phyloP scores from a whole-genome alignment of 139 green algal genomes.

The Axilococcus clingmanii region DNA sequence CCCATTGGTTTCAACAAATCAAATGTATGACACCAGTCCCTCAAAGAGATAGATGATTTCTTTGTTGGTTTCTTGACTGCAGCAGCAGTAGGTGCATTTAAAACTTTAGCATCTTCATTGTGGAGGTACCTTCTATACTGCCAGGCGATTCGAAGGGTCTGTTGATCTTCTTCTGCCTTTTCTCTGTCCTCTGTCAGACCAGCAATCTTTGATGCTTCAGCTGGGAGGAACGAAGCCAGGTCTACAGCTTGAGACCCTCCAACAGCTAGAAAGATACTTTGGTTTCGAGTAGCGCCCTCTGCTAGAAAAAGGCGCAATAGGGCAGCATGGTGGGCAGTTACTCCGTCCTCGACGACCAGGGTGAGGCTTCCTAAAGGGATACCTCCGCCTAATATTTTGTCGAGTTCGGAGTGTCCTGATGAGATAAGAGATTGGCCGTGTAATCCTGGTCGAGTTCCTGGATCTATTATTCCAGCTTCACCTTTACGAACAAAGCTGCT shows the following conservation, averaged over 20 bases:
- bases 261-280: slow-evolving; percentile 9
- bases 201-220: background rate
- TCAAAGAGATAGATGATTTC: slow-evolving; percentile 4
- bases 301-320: slow-evolving; percentile 69
- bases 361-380: slow-evolving; percentile 55
- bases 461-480: slow-evolving; percentile 20
- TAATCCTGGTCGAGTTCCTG: slow-evolving; percentile 56
- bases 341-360: slow-evolving; percentile 58
- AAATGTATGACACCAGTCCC: slow-evolving; percentile 62
- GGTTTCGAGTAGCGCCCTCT: slow-evolving; percentile 52
- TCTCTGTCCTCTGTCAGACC: too few relatives aligned
- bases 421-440: slow-evolving; percentile 68
- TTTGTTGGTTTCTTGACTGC: background rate
- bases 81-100: slow-evolving; percentile 5
- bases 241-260: background rate
- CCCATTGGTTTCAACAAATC: slow-evolving; percentile 38
- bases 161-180: too few relatives aligned
- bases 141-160: slow-evolving; percentile 80
- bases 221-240: background rate
- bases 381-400: slow-evolving; percentile 61
- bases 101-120: slow-evolving; percentile 5
- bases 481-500: background rate
- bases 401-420: slow-evolving; percentile 58
- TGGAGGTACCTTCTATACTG: slow-evolving; percentile 77
- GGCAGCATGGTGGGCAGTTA: slow-evolving; percentile 40